Conservation (phyloP, 345 rosid species). For the Turnera subulata region DNA sequence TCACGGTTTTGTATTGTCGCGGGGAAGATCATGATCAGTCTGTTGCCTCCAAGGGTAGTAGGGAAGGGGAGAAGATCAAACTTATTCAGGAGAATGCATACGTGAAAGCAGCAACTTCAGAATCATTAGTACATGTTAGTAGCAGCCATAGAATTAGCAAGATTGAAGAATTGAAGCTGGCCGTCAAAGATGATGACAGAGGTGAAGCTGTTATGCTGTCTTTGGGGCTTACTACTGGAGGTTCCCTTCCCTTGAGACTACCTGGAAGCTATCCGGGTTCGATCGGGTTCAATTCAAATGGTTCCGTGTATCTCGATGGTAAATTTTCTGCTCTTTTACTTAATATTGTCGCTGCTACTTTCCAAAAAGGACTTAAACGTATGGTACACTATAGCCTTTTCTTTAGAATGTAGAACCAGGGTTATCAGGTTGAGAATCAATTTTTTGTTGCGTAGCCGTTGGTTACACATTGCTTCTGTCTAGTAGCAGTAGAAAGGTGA, state of each 20-base stretch:
- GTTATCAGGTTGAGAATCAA: no score
- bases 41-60: conserved; percentile 10
- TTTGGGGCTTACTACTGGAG: conserved; percentile 62
- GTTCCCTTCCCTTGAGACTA: conserved; percentile 47
- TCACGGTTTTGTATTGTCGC: conserved; percentile 47
- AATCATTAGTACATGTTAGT: conserved; percentile 36
- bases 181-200: conserved; percentile 30
- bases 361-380: no score
- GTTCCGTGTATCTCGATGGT: conserved; percentile 86
- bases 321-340: conserved; percentile 13
- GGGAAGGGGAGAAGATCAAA: conserved; percentile 63
- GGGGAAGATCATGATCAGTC: conserved; percentile 20
- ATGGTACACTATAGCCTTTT: no score
- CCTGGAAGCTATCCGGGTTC: conserved; percentile 88
- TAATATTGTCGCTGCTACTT: not conserved
- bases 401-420: no score
- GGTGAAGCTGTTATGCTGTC: conserved; percentile 38
- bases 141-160: conserved; percentile 21
- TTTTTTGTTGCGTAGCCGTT: no score
- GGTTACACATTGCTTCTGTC: no score
- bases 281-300: conserved; percentile 81
- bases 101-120: conserved; percentile 46
- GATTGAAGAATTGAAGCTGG: conserved; percentile 40
- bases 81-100: conserved; percentile 45
- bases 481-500: no score